Conservation (phyloP, 2,329 filamentous ascomycete genomes). For the Talaromyces sp. region DNA sequence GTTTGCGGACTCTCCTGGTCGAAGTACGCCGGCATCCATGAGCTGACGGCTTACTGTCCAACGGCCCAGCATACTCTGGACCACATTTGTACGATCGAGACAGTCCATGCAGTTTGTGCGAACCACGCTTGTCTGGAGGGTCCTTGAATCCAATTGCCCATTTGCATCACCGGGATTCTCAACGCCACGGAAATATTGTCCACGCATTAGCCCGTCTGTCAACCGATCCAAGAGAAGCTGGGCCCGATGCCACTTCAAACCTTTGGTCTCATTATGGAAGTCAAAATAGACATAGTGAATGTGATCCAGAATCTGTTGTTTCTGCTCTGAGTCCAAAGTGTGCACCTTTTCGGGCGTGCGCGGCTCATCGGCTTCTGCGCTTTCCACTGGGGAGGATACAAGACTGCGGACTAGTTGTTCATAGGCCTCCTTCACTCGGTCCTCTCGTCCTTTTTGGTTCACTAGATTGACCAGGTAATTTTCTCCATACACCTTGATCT, state of each 20-base stretch:
- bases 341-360: constrained; percentile 75
- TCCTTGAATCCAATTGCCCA: constrained; percentile 73
- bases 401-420: constrained; percentile 81
- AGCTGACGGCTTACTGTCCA: constrained; percentile 87
- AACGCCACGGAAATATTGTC: constrained; percentile 88
- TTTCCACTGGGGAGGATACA: constrained; percentile 64
- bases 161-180: constrained; percentile 71
- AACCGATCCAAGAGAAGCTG: constrained; percentile 81
- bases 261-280: constrained; percentile 97
- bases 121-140: constrained; percentile 81
- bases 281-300: constrained; percentile 98
- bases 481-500: constrained; percentile 89
- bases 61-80: constrained; percentile 93
- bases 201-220: constrained; percentile 67
- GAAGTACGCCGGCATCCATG: constrained; percentile 73
- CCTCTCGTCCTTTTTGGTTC: constrained; percentile 90
- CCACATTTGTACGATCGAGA: constrained; percentile 93
- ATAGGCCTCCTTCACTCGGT: constrained; percentile 85
- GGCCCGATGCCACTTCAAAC: constrained; percentile 86
- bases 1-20: constrained; percentile 70
- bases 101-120: constrained; percentile 99
- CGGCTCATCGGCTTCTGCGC: constrained; percentile 56
- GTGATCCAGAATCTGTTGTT: constrained; percentile 66
- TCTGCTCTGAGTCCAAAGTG: constrained; percentile 62
- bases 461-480: constrained; percentile 97